These are phyloP conservation scores for Suhomyces kunorum DNA, from an alignment of 1,139 yeast genomes.

Conservation along the genomic window DNA sequence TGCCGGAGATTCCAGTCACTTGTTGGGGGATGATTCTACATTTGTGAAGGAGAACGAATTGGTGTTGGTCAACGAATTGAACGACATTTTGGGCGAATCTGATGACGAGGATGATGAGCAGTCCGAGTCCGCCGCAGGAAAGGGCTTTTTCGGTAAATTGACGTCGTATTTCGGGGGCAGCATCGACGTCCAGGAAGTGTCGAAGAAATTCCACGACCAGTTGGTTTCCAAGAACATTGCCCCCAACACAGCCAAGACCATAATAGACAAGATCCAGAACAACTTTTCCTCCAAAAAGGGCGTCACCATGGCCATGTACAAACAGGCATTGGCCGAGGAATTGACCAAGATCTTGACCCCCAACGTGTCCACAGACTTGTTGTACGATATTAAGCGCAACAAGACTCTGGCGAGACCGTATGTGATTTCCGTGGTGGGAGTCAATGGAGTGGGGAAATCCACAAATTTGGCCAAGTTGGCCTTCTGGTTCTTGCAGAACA, in stretches of 20 bases:
- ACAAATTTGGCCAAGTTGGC: conserved; percentile 93
- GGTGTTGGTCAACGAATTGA: conserved; percentile 46
- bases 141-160: conserved; percentile 39
- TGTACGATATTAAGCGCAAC: conserved; percentile 73
- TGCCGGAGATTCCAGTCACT: conserved; percentile 43
- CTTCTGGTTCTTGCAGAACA: conserved; percentile 91
- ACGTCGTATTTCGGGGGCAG: conserved; percentile 43
- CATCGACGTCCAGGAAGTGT: conserved; percentile 39
- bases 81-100: conserved; percentile 41
- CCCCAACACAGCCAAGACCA: conserved; percentile 41
- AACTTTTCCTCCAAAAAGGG: conserved; percentile 29
- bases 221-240: conserved; percentile 47
- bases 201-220: conserved; percentile 47
- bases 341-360: conserved; percentile 86
- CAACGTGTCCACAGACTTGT: conserved; percentile 82
- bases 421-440: conserved; percentile 96
- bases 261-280: conserved; percentile 39
- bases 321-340: conserved; percentile 70
- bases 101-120: conserved; percentile 25
- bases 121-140: conserved; percentile 2
- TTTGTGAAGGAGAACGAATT: conserved; percentile 43
- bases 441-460: conserved; percentile 96
- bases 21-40: conserved; percentile 33
- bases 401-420: conserved; percentile 61
- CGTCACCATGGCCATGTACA: conserved; percentile 36